Evolutionary conservation across 305 asterid genomes (phyloP).

Genomic region (Salvia sclarea): DNA sequence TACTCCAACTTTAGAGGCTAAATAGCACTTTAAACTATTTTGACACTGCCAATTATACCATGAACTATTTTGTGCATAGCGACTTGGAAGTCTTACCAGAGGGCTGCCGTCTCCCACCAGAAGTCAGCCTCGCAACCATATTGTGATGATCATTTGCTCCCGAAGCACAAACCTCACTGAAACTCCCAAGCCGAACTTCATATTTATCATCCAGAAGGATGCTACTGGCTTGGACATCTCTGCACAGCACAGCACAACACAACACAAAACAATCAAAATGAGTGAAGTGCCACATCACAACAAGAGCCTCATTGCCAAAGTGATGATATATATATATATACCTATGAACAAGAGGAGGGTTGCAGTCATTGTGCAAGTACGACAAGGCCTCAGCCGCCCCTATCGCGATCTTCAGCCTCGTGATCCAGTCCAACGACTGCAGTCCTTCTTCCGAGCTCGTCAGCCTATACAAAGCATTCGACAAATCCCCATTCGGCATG

Average conservation of each 20-base stretch:
- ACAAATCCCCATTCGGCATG: conserved; percentile 71
- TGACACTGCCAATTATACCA: too few species aligned
- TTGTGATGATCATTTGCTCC: conserved; percentile 47
- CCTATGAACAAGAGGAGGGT: conserved; percentile 82
- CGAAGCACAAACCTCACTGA: conserved; percentile 52
- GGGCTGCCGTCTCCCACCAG: neutral
- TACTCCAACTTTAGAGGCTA: too few species aligned
- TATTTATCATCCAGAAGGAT: conserved; percentile 79
- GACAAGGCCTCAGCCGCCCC: conserved; percentile 80
- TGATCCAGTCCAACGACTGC: conserved; percentile 83
- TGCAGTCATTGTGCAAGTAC: conserved; percentile 80
- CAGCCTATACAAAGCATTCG: conserved; percentile 46
- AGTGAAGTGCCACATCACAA: too few species aligned
- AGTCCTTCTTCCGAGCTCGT: conserved; percentile 35
- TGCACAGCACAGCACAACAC: conserved; percentile 43
- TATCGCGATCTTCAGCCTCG: conserved; percentile 74
- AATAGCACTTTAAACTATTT: too few species aligned
- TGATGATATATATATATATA: conserved; percentile 26
- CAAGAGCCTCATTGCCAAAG: too few species aligned
- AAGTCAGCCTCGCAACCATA: conserved; percentile 41
- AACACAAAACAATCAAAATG: neutral
- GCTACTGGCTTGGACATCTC: conserved; percentile 87
- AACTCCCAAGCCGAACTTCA: conserved; percentile 84
- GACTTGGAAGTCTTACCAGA: neutral
- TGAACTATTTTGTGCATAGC: too few species aligned